Percentiles rank a stretch among this genome's conserved stretches.
Conservation (phyloP, 768 basidiomycete species). For the Multifurca ochricompacta region DNA sequence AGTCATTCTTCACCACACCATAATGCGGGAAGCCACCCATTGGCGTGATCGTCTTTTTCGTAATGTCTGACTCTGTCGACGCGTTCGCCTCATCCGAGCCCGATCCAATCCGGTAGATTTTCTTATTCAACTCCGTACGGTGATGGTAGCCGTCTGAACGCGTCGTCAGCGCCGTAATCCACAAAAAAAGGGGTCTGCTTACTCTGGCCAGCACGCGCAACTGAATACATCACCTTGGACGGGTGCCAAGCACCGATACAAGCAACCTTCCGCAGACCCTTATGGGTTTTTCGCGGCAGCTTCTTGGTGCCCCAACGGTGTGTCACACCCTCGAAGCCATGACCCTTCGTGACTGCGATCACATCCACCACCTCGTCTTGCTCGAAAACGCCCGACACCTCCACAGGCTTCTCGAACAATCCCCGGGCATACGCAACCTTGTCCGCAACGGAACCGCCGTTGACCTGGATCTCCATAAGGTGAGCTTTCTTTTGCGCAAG, state of each 20-base stretch:
- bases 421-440: slow-evolving; percentile 94
- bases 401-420: slow-evolving; percentile 94
- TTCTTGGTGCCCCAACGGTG: slow-evolving; percentile 99
- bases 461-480: slow-evolving; percentile 99
- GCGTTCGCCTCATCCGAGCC: slow-evolving; percentile 75
- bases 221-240: slow-evolving; percentile 99
- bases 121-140: slow-evolving; percentile 98
- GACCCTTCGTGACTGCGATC: slow-evolving; percentile 98
- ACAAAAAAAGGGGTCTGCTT: slow-evolving; percentile 30
- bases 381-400: slow-evolving; percentile 82
- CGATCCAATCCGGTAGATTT: slow-evolving; percentile 90
- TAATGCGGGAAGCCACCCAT: slow-evolving; percentile 99
- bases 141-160: slow-evolving; percentile 83
- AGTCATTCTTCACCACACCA: slow-evolving; percentile 98
- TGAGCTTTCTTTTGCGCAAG: slow-evolving; percentile 99
- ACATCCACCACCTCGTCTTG: slow-evolving; percentile 95
- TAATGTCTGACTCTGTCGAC: slow-evolving; percentile 90
- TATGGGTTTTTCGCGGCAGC: slow-evolving; percentile 97
- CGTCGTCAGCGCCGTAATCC: slow-evolving; percentile 5
- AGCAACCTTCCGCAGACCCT: slow-evolving; percentile 99
- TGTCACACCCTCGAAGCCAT: slow-evolving; percentile 99
- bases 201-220: slow-evolving; percentile 99
- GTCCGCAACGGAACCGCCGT: slow-evolving; percentile 92
- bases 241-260: slow-evolving; percentile 99
- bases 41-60: slow-evolving; percentile 89